A percentile compares a stretch with the other conserved stretches of the same genome.
These are phyloP conservation scores for Chaetoceros tenuissimus DNA, from an alignment of 108 stramenopile genomes.

Conservation along the genomic window DNA sequence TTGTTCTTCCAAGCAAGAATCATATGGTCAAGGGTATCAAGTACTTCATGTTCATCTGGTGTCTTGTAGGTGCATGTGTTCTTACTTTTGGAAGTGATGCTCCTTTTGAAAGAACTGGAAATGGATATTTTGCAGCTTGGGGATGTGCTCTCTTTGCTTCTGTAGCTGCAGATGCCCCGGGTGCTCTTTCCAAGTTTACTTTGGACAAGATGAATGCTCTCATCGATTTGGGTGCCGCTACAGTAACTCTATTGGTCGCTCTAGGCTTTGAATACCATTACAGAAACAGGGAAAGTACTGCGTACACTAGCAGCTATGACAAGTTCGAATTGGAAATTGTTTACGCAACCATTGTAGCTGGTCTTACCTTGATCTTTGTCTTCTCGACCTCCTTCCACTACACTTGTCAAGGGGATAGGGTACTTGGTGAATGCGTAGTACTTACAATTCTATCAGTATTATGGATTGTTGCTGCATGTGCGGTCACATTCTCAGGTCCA, in stretches of 20 bases:
- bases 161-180: background rate
- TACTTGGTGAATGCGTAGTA: slow-evolving; percentile 1
- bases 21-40: background rate
- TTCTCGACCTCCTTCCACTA: slow-evolving; percentile 2
- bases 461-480: slow-evolving; percentile 33
- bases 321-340: slow-evolving; percentile 13
- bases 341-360: slow-evolving; percentile 22
- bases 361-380: slow-evolving; percentile 18
- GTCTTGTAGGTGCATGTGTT: slow-evolving; percentile 37
- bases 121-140: slow-evolving; percentile 49
- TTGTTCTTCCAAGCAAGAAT: background rate
- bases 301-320: no score
- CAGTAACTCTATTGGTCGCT: background rate
- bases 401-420: background rate
- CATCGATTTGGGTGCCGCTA: background rate
- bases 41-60: slow-evolving; percentile 38
- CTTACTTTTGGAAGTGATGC: slow-evolving; percentile 51
- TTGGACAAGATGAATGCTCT: background rate
- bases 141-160: background rate
- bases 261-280: background rate
- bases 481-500: slow-evolving; percentile 45
- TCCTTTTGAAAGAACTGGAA: slow-evolving; percentile 43
- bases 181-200: background rate
- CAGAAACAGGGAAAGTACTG: no score
- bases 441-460: slow-evolving; percentile 20